Evolutionary conservation across 164 flowering plant genomes (phyloP), one percentile per base, ranked within the genome.

Genomic region (Magnolia sinica): DNA sequence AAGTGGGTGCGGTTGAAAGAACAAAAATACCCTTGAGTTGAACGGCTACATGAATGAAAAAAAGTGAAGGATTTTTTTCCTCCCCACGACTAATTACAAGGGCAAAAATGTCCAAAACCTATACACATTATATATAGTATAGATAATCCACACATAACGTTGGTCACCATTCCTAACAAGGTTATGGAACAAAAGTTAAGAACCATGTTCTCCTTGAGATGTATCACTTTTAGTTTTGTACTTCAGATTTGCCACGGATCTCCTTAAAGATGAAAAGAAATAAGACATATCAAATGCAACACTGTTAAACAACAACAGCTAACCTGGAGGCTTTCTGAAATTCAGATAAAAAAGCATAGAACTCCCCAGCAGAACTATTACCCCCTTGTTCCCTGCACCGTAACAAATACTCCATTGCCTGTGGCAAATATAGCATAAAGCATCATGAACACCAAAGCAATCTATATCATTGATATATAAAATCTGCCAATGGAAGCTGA

Each of bases 281-380:
- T 37, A 55, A 55, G 18, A 55, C 18, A 10, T 51, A 11, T 16
- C 8, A 55, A 55, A 55, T 16, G 61, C 18, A 55, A 10, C 18
- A 13, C 61, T 37, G 45, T 37, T 37, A 37, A 37, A 55, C 13
- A 16, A 55, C 61, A 55, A 55, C 61, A 1, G 16, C 50, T 76
- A 83, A 95, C 99, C 99, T 86, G 8, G 99, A 95, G 73, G 91
- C 93, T 79, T 87, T 90, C 85, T 95, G 99, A 84, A 95, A 95
- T 75, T 90, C 91, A 49, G 90, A 78, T 58, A 93, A 78, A 82
- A 95, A 95, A 0, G 78, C 64, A 65, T 55, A 82, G 75, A 95
- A 95, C 1, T 91, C 98, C 69, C 78, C 68, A 1, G 94, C n/a
- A 51, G 98, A 91, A 83, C 93, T 91, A 49, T 95, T 92, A 49